Evolutionary conservation across 1,284 basidiomycete species (phyloP).

Genomic region (Naganishia sp.): DNA sequence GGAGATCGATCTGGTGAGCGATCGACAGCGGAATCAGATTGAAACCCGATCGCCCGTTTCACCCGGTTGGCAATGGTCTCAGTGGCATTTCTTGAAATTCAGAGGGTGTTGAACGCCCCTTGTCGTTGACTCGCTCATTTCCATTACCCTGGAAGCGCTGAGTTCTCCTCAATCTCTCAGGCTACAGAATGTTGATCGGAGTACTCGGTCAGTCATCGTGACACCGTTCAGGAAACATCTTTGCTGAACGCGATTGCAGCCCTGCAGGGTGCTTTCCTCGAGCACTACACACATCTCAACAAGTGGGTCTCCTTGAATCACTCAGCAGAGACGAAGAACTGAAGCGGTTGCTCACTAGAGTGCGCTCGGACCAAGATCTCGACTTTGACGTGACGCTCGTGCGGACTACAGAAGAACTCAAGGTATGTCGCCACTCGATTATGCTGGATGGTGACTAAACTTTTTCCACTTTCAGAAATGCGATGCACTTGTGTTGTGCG

Average conservation of each 20-base stretch:
- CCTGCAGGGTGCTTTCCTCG: constrained; percentile 89
- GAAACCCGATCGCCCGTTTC: no score
- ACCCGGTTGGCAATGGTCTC: no score
- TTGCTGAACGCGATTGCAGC: constrained; percentile 55
- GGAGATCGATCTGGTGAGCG: no score
- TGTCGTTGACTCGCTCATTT: no score
- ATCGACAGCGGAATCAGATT: no score
- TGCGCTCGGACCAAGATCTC: constrained; percentile 55
- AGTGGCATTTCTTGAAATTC: neutral
- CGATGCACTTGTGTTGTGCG: constrained; percentile 85
- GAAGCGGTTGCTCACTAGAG: constrained; percentile 44
- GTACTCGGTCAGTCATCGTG: constrained; percentile 40
- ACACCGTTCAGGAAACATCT: neutral
- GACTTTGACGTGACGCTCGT: constrained; percentile 59
- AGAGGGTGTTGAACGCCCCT: no score
- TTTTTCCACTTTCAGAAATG: constrained; percentile 56
- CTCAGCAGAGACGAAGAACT: neutral
- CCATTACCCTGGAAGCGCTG: no score
- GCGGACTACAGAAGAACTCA: constrained; percentile 73
- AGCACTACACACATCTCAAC: constrained; percentile 63
- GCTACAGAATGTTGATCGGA: constrained; percentile 35
- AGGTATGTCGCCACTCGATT: constrained; percentile 38
- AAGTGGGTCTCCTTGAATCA: constrained; percentile 39
- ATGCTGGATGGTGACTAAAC: constrained; percentile 1
- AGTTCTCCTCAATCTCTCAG: no score